Evolutionary conservation across 768 basidiomycete genomes (phyloP).

Genomic region (Rickenella mellea): DNA sequence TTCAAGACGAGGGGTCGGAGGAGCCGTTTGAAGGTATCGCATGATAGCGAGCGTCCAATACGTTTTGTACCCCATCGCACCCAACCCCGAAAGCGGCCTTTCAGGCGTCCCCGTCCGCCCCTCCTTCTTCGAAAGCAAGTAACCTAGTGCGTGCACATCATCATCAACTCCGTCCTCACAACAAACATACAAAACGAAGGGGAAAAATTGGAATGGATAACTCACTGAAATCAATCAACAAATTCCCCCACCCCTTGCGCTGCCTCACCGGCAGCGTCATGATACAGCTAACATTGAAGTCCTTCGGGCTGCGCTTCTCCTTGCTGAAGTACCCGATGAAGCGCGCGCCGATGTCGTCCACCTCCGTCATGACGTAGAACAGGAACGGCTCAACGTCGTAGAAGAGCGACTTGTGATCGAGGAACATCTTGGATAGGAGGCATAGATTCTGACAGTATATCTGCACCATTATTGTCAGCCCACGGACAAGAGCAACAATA

Average conservation of each 20-base stretch:
- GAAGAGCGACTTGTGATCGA: conserved; percentile 97
- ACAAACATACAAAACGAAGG: not conserved
- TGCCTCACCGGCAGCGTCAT: conserved; percentile 97
- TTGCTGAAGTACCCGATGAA: conserved; percentile 99
- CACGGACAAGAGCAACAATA: conserved; percentile 4
- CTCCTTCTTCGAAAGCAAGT: conserved; percentile 93
- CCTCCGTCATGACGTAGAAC: conserved; percentile 95
- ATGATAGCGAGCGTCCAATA: conserved; percentile 91
- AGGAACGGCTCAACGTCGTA: conserved; percentile 99
- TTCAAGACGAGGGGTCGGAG: conserved; percentile 60
- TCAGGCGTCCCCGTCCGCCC: conserved; percentile 86
- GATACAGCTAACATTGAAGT: conserved; percentile 98
- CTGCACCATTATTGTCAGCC: conserved; percentile 25
- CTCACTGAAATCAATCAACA: conserved; percentile 97
- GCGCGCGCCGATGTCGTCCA: conserved; percentile 80
- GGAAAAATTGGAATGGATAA: conserved; percentile 11
- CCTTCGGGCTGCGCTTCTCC: conserved; percentile 93
- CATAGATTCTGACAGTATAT: conserved; percentile 99
- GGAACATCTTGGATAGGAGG: conserved; percentile 95
- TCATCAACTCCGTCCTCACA: conserved; percentile 1
- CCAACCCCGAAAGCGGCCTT: conserved; percentile 88
- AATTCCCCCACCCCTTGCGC: conserved; percentile 92
- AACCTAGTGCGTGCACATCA: conserved; percentile 47
- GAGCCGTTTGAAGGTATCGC: conserved; percentile 58
- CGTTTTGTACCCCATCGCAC: conserved; percentile 87